Percentiles rank a stretch among this genome's conserved stretches.
phyloP scores from a whole-genome alignment of 352 stramenopile genomes.

The Globisporangium ultimum region DNA sequence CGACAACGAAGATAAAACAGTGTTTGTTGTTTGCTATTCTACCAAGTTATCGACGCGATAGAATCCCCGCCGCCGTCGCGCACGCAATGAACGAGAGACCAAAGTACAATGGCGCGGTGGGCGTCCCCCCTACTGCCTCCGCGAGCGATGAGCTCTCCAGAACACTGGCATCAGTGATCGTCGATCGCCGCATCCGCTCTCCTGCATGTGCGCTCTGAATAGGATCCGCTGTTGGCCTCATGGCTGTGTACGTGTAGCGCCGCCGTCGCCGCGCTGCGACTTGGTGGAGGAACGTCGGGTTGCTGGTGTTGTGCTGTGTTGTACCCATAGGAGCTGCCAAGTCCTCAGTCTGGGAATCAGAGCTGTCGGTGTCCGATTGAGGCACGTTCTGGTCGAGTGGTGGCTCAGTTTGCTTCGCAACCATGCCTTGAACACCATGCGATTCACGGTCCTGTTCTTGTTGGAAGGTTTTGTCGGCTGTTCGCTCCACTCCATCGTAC shows the following conservation, averaged over 20 bases:
- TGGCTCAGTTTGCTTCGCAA: no score
- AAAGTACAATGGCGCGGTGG: slow-evolving; percentile 35
- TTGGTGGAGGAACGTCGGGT: slow-evolving; percentile 10
- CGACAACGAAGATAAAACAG: slow-evolving; percentile 5
- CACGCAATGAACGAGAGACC: slow-evolving; percentile 52
- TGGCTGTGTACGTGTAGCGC: slow-evolving; percentile 17
- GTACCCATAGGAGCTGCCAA: no score
- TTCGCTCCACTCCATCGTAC: no score
- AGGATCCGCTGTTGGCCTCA: slow-evolving; percentile 9
- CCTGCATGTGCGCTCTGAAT: not conserved
- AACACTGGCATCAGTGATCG: not conserved
- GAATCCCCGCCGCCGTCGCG: slow-evolving; percentile 35
- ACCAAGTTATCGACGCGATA: slow-evolving; percentile 32
- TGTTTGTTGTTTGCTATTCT: no score
- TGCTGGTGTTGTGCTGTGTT: not conserved
- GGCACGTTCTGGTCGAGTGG: no score
- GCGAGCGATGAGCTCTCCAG: not conserved
- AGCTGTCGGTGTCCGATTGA: no score
- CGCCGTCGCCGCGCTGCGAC: slow-evolving; percentile 11
- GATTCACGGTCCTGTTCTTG: no score
- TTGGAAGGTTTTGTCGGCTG: no score
- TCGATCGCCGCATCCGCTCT: slow-evolving; percentile 11
- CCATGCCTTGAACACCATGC: no score
- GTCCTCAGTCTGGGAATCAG: no score
- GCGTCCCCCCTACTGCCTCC: slow-evolving; percentile 3